Conservation (phyloP, 176 grass and related monocot species). For the Avena sativa region DNA sequence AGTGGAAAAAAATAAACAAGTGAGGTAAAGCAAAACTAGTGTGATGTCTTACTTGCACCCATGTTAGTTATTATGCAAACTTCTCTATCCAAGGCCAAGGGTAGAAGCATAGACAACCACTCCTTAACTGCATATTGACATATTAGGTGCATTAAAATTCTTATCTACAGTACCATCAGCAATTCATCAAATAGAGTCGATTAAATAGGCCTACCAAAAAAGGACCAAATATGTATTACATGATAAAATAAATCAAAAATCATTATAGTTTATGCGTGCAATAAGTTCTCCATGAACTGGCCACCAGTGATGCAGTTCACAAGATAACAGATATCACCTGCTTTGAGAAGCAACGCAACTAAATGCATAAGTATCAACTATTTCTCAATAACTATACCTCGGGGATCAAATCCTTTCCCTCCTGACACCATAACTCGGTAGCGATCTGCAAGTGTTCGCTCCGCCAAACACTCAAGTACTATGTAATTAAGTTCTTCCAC, state of each 20-base stretch:
- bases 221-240: conserved; percentile 7
- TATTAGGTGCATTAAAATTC: conserved; percentile 28
- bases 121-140: conserved; percentile 67
- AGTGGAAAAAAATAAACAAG: conserved; percentile 24
- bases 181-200: not conserved
- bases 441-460: conserved; percentile 84
- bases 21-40: conserved; percentile 34
- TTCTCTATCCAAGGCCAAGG: conserved; percentile 73
- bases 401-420: conserved; percentile 85
- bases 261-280: not conserved
- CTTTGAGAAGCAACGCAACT: not conserved
- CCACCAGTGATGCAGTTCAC: not conserved
- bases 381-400: conserved; percentile 52
- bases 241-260: not conserved
- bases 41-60: conserved; percentile 74
- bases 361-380: conserved; percentile 21
- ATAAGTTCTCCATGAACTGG: not conserved
- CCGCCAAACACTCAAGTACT: conserved; percentile 90
- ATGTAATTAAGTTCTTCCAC: conserved; percentile 88
- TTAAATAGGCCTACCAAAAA: not conserved
- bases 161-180: not conserved
- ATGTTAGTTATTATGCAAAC: conserved; percentile 94
- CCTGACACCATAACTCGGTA: conserved; percentile 68
- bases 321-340: conserved; percentile 18
- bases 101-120: conserved; percentile 89